Evolutionary conservation across 441 rosid species (phyloP).

Genomic region (Corymbia calophylla): DNA sequence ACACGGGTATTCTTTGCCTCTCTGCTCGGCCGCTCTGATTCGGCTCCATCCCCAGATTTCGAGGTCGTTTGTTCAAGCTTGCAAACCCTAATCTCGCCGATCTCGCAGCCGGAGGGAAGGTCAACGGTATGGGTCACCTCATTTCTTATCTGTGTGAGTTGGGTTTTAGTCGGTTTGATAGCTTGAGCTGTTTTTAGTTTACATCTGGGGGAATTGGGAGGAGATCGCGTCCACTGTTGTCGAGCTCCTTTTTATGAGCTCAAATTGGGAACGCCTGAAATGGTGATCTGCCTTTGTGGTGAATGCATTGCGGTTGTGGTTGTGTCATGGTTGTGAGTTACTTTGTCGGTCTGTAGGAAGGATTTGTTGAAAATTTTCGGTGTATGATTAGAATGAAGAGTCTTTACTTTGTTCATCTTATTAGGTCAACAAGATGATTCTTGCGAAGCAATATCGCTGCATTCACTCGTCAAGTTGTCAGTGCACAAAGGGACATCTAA

Average conservation of each 20-base stretch:
- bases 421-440: conserved; percentile 36
- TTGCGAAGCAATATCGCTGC: conserved; percentile 89
- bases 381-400: neutral
- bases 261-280: neutral
- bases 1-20: neutral
- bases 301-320: neutral
- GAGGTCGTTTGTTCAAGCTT: neutral
- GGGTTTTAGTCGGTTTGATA: neutral
- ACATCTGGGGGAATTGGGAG: neutral
- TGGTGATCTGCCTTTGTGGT: neutral
- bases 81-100: neutral
- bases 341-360: neutral
- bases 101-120: neutral
- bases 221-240: neutral
- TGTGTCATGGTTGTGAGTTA: neutral
- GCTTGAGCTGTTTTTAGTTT: neutral
- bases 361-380: neutral
- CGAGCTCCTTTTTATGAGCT: neutral
- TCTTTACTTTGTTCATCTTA: neutral
- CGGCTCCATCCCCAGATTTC: neutral
- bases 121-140: neutral
- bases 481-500: conserved; percentile 90
- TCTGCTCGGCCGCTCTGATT: neutral
- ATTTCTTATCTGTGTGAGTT: neutral
- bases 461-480: conserved; percentile 89